A percentile compares a stretch with the other conserved stretches of the same genome.
Evolutionary conservation across 1,139 yeast genomes (phyloP).

Genomic region (Taphrina populina): DNA sequence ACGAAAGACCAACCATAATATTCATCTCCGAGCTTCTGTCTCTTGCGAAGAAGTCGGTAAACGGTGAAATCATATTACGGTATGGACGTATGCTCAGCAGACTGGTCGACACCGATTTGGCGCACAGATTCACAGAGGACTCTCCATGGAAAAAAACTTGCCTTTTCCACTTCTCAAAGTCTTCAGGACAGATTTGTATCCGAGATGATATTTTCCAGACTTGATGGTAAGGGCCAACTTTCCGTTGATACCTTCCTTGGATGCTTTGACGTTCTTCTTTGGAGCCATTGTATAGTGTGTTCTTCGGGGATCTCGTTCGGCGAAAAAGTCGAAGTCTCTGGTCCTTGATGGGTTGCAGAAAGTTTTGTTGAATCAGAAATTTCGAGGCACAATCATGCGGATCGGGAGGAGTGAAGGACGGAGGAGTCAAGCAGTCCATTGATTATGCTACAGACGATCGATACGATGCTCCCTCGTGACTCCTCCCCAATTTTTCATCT

Average conservation of each 20-base stretch:
- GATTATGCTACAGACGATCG: too few relatives aligned
- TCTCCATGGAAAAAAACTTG: slow-evolving; percentile 30
- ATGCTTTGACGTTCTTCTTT: slow-evolving; percentile 23
- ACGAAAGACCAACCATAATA: too few relatives aligned
- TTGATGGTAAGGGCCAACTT: slow-evolving; percentile 97
- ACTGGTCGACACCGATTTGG: not conserved
- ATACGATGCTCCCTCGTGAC: too few relatives aligned
- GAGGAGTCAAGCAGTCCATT: too few relatives aligned
- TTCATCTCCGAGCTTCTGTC: too few relatives aligned
- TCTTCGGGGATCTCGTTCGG: slow-evolving; percentile 7
- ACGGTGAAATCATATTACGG: too few relatives aligned
- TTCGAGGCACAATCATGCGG: too few relatives aligned
- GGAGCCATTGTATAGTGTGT: slow-evolving; percentile 10
- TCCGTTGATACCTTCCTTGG: slow-evolving; percentile 64
- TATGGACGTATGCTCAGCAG: too few relatives aligned
- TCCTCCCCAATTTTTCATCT: too few relatives aligned
- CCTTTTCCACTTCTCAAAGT: slow-evolving; percentile 86
- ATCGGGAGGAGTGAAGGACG: too few relatives aligned
- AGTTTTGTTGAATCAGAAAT: too few relatives aligned
- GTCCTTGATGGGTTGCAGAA: slow-evolving; percentile 6
- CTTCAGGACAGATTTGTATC: slow-evolving; percentile 99
- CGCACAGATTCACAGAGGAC: slow-evolving; percentile 17
- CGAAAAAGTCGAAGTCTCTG: slow-evolving; percentile 16
- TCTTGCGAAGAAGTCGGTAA: too few relatives aligned
- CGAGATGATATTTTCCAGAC: slow-evolving; percentile 99